Conservation (phyloP, 805 yeast species). For the Metschnikowia shivogae region DNA sequence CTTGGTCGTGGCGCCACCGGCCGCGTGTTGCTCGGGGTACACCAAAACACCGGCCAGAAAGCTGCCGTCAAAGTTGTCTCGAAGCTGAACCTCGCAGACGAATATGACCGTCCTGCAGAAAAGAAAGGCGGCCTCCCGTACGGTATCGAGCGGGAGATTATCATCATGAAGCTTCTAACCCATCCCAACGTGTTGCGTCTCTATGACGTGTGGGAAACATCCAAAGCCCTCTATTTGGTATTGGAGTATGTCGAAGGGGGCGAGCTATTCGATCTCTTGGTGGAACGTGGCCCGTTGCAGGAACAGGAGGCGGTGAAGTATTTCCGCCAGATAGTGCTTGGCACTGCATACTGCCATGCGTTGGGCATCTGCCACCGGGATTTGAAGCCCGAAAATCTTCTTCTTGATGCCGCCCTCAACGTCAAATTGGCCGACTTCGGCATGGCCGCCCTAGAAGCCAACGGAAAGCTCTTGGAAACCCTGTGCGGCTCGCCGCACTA, state of each 20-base stretch:
- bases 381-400: slow-evolving; percentile 74
- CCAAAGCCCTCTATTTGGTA: slow-evolving; percentile 77
- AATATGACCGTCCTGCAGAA: slow-evolving; percentile 22
- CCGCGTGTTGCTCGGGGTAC: slow-evolving; percentile 70
- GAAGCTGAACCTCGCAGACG: slow-evolving; percentile 49
- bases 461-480: slow-evolving; percentile 67
- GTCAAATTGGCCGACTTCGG: slow-evolving; percentile 85
- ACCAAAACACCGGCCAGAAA: slow-evolving; percentile 62
- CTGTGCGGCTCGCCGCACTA: slow-evolving; percentile 88
- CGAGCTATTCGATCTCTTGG: slow-evolving; percentile 71
- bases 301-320: slow-evolving; percentile 74
- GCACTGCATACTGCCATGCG: slow-evolving; percentile 78
- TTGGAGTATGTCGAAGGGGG: slow-evolving; percentile 88
- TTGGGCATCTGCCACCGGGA: slow-evolving; percentile 79
- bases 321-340: slow-evolving; percentile 72
- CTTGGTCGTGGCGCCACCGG: slow-evolving; percentile 83
- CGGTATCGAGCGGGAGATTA: slow-evolving; percentile 96
- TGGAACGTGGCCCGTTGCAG: slow-evolving; percentile 63
- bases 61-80: slow-evolving; percentile 85
- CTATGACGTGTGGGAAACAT: slow-evolving; percentile 97
- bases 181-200: slow-evolving; percentile 92
- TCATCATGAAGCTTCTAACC: slow-evolving; percentile 91
- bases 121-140: slow-evolving; percentile 62
- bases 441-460: slow-evolving; percentile 81
- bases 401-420: slow-evolving; percentile 61